Conservation (phyloP, 1,284 basidiomycete species). For the Boletellus deceptivus region DNA sequence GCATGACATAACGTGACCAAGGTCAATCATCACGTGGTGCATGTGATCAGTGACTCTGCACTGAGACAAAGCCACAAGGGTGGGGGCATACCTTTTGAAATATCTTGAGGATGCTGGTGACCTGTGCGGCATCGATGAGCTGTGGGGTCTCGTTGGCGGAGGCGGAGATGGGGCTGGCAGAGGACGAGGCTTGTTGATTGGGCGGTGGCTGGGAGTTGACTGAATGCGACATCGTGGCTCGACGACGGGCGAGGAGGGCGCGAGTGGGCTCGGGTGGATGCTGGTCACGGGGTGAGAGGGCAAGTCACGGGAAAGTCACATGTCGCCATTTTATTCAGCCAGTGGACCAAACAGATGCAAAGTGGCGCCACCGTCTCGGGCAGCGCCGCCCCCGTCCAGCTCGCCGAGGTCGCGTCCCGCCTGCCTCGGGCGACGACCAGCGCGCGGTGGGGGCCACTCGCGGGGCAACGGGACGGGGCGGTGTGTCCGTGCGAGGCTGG, state of each 20-base stretch:
- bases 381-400: background rate
- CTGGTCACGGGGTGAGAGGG: conserved; percentile 36
- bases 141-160: conserved; percentile 8
- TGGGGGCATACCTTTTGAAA: conserved; percentile 26
- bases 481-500: too few relatives aligned
- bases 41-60: background rate
- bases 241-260: too few relatives aligned
- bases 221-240: background rate
- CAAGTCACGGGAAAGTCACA: conserved; percentile 38
- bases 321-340: conserved; percentile 32
- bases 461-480: too few relatives aligned
- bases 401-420: background rate
- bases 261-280: conserved; percentile 6
- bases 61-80: too few relatives aligned
- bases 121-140: conserved; percentile 28
- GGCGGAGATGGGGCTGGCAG: conserved; percentile 7
- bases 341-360: conserved; percentile 30
- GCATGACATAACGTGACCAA: conserved; percentile 25
- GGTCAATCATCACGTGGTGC: conserved; percentile 27
- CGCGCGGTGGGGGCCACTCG: too few relatives aligned
- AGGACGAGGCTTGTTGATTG: background rate
- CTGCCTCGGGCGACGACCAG: too few relatives aligned
- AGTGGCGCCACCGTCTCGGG: conserved; percentile 14
- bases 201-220: background rate
- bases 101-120: conserved; percentile 28